Base-by-base conservation (phyloP, 2,329 filamentous ascomycete genomes). In the Chrysoporthe cubensis region DNA sequence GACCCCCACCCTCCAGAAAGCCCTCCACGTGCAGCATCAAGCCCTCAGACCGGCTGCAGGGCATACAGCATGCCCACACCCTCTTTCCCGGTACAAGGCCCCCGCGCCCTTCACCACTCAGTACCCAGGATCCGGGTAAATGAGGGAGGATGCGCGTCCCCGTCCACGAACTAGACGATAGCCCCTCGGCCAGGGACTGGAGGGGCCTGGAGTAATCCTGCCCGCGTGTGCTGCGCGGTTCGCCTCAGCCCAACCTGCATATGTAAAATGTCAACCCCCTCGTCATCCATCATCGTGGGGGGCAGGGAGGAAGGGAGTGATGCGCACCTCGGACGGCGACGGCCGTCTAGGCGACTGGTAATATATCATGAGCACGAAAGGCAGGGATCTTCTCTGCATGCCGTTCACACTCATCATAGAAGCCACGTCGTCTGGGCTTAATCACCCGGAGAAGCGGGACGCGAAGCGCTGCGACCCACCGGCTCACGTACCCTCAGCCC, bases 31-130 rank as follows among this genome's bases (percentile, higher is more conserved):
- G 61, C 59, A 48, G 21, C 43, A n/a, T 34, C 18, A 34, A 63
- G 40, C 2, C 61, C n/a, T 44, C 46, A 63, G 61, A 63, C 61
- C 46, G 44, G 61, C 61, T 63, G 61, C 46, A 63, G 26, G 61
- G 48, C 46, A 52, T n/a, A 26, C 32, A 8, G 61, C 61, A 42
- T 54, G 46, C 26, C 32, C 18, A 54, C 61, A 54, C 46, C 61
- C 61, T 42, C 32, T 7, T 16, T 32, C 26, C 26, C 16, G 9
- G 52, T 56, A 37, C 52, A 56, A 50, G 52, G 21, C 4, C 1
- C 3, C 32, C 52, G 26, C 6, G 4, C 32, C 32, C 21, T 6
- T 14, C 52, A 56, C 52, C 32, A 40, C 34, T 48, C 16, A 16
- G 60, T 62, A 43, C n/a, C 18, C 5, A 42, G 48, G n/a, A 32